These are phyloP conservation scores for Iris macrosiphon DNA, from an alignment of 106 monocot species.

Conservation along the genomic window DNA sequence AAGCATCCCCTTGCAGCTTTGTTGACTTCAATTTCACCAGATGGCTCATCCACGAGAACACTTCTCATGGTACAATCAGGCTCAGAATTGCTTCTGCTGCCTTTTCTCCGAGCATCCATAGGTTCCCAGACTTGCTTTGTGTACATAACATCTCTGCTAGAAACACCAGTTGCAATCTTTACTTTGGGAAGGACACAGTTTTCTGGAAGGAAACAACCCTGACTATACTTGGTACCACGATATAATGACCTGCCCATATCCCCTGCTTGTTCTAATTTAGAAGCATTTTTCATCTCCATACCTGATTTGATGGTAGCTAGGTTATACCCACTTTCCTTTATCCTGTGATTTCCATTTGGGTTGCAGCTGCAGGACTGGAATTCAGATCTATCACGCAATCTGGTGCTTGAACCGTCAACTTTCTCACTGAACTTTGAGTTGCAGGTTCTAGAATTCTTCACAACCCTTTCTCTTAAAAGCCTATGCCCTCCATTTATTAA, in stretches of 20 bases:
- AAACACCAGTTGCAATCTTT: slow-evolving; percentile 16
- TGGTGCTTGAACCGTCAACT: slow-evolving; percentile 23
- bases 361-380: slow-evolving; percentile 22
- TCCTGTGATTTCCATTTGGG: slow-evolving; percentile 11
- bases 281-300: slow-evolving; percentile 27
- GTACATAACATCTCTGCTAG: slow-evolving; percentile 17
- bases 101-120: slow-evolving; percentile 37
- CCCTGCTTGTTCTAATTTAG: slow-evolving; percentile 9
- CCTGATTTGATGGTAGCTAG: slow-evolving; percentile 13
- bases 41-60: slow-evolving; percentile 7
- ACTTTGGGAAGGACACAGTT: slow-evolving; percentile 22
- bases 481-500: slow-evolving; percentile 28
- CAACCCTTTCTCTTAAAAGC: slow-evolving; percentile 32
- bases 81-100: slow-evolving; percentile 18
- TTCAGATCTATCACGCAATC: slow-evolving; percentile 35
- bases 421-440: slow-evolving; percentile 34
- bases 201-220: slow-evolving; percentile 16
- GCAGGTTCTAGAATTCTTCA: slow-evolving; percentile 29
- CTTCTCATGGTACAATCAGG: slow-evolving; percentile 6
- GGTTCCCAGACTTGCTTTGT: slow-evolving; percentile 72
- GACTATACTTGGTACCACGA: slow-evolving; percentile 21
- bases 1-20: slow-evolving; percentile 10
- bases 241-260: slow-evolving; percentile 17
- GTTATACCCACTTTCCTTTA: slow-evolving; percentile 18
- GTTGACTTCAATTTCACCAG: neutral